Base-by-base conservation (phyloP, 805 yeast genomes). In the Limtongia smithiae region DNA sequence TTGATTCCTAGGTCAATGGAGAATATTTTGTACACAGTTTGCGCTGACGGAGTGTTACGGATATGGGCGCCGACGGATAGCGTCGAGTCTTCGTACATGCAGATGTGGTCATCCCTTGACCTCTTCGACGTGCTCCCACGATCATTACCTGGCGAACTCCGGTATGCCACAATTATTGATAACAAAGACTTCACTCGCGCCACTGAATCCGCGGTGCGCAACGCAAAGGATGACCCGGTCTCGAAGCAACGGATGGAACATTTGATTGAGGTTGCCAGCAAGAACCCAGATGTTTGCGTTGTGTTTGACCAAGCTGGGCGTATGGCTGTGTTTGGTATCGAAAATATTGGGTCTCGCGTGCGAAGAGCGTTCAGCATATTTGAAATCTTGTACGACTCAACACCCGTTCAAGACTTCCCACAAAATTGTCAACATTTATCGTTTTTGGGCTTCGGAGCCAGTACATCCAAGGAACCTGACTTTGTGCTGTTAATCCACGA, bases 11-110 rank as follows among this genome's bases (percentile, higher is more conserved):
- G 46, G 30, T 44, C 65, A 6, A 74, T 71, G 36, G 73, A 74
- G 15, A 77, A 80, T 48, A 71, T 78, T 1, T 67, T 89, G 4
- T 88, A 82, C 62, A 80, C 95, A 0, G 59, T 82, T n/a, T 70
- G 83, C 25, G 68, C 74, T 15, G 88, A 84, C 59, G 68, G 74
- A 5, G 71, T 73, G 9, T 61, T 90, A 37, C 71, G 88, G 25
- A 75, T 84, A 0, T 88, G 90, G 86, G 76, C 63, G 9, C 58
- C 67, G 15, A 47, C 60, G 4, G 62, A 59, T 27, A 52, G 54
- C 30, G 36, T 57, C 34, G 58, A 50, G 33, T 53, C 64, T 4
- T 54, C 54, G 15, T 48, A 51, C 31, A 59, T 60, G 18, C 80
- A 73, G 52, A 69, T 71, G 39, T 81, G 86, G 80, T 83, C 82